phyloP scores from a whole-genome alignment of 495 filamentous ascomycete genomes.

The Gamarada debralockiae region DNA sequence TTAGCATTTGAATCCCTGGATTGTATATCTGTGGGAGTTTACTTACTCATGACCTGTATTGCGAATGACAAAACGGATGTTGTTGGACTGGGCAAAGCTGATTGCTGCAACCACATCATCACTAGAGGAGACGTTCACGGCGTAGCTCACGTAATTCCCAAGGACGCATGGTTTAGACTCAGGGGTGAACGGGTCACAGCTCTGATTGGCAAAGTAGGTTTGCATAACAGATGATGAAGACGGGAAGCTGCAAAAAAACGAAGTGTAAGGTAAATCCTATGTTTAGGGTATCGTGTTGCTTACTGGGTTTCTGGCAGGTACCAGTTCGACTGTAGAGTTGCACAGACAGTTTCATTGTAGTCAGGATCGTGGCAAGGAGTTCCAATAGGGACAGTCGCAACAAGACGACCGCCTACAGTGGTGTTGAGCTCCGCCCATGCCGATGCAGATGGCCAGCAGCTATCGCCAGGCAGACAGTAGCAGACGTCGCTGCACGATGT shows the following conservation, averaged over 20 bases:
- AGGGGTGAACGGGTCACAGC: slow-evolving; percentile 54
- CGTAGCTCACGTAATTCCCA: slow-evolving; percentile 55
- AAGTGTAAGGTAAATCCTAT: no score
- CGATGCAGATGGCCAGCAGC: slow-evolving; percentile 9
- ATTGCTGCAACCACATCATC: slow-evolving; percentile 46
- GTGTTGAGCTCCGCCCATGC: slow-evolving; percentile 27
- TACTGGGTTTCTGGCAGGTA: slow-evolving; percentile 1
- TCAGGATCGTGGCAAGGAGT: slow-evolving; percentile 46
- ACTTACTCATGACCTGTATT: slow-evolving; percentile 43
- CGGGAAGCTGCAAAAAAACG: slow-evolving; percentile 55
- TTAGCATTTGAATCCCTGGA: no score
- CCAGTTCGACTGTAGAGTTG: slow-evolving; percentile 1
- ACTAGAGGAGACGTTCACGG: slow-evolving; percentile 31
- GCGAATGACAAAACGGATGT: slow-evolving; percentile 37
- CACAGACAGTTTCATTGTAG: slow-evolving; percentile 19
- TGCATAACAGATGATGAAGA: slow-evolving; percentile 44
- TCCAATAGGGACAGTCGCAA: slow-evolving; percentile 47
- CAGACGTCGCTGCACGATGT: no score
- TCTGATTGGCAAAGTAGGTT: slow-evolving; percentile 42
- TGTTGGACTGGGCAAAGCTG: slow-evolving; percentile 42
- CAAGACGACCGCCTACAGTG: slow-evolving; percentile 45
- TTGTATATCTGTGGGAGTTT: no score
- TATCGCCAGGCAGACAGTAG: slow-evolving; percentile 9
- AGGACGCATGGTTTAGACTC: slow-evolving; percentile 46
- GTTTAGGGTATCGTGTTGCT: slow-evolving; percentile 28